phyloP scores from a whole-genome alignment of 441 rosid species.

The Gossypium trilobum region DNA sequence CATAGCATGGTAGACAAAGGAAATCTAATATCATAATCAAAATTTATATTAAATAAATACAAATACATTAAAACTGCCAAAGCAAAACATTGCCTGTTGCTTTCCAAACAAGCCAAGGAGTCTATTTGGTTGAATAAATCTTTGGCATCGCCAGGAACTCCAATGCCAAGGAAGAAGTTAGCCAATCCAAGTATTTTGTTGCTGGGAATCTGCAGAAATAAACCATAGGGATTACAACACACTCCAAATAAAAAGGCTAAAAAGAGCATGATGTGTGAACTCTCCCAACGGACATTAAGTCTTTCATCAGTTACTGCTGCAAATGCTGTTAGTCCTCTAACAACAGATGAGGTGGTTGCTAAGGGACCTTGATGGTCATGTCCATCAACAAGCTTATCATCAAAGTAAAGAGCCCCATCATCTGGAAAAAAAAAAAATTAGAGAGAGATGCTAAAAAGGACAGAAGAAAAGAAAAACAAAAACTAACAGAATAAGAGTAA shows the following conservation, averaged over 20 bases:
- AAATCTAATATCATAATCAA: background rate
- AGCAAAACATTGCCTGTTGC: constrained; percentile 44
- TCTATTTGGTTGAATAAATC: constrained; percentile 79
- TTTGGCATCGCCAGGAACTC: constrained; percentile 73
- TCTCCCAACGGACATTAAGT: constrained; percentile 43
- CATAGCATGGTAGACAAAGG: background rate
- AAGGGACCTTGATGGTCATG: constrained; percentile 52
- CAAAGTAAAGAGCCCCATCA: constrained; percentile 74
- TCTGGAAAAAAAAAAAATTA: constrained; percentile 31
- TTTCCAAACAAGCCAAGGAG: constrained; percentile 73
- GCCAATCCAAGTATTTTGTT: constrained; percentile 76
- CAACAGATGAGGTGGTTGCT: constrained; percentile 71
- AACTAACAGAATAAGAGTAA: background rate
- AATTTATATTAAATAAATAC: background rate
- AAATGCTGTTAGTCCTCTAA: constrained; percentile 65
- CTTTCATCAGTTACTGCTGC: constrained; percentile 48
- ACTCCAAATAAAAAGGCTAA: constrained; percentile 7
- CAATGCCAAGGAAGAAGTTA: constrained; percentile 72
- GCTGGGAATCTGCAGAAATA: constrained; percentile 56
- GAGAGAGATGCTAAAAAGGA: background rate
- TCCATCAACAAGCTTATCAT: constrained; percentile 53
- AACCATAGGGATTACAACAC: constrained; percentile 22
- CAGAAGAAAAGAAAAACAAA: background rate
- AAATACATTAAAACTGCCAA: constrained; percentile 1
- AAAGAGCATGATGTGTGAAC: constrained; percentile 5